These are phyloP conservation scores for Podila epigama DNA, from an alignment of 192 early-diverging fungal genomes.

Conservation along the genomic window DNA sequence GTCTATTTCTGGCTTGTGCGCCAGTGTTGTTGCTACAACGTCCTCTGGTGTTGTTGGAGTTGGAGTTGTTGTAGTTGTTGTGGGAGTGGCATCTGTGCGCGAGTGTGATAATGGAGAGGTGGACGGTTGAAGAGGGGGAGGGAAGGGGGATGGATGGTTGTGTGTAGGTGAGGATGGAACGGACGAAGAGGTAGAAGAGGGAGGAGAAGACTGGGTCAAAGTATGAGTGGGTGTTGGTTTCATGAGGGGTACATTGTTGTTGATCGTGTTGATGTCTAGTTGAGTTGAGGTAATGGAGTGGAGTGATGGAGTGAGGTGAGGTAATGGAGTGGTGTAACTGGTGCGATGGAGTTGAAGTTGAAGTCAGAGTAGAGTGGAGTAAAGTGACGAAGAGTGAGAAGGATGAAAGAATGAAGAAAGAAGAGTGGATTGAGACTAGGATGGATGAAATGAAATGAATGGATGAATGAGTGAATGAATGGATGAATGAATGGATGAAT, in stretches of 20 bases:
- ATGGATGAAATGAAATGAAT: no score
- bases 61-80: not conserved
- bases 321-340: no score
- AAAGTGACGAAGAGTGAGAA: no score
- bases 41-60: not conserved
- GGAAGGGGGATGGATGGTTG: not conserved
- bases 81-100: not conserved
- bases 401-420: no score
- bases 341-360: no score
- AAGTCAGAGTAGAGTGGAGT: no score
- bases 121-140: not conserved
- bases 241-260: not conserved
- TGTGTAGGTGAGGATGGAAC: not conserved
- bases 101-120: not conserved
- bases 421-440: no score
- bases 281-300: no score
- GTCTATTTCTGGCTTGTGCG: not conserved
- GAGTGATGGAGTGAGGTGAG: no score
- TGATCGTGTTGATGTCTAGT: not conserved
- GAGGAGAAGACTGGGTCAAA: not conserved
- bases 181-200: not conserved
- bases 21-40: not conserved
- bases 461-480: no score
- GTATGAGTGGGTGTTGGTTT: not conserved
- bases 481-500: no score